Percentiles rank a stretch among this genome's conserved stretches.
These are phyloP conservation scores for Ophiostoma novo-ulmi DNA, from an alignment of 2,329 filamentous ascomycete genomes.

Conservation along the genomic window DNA sequence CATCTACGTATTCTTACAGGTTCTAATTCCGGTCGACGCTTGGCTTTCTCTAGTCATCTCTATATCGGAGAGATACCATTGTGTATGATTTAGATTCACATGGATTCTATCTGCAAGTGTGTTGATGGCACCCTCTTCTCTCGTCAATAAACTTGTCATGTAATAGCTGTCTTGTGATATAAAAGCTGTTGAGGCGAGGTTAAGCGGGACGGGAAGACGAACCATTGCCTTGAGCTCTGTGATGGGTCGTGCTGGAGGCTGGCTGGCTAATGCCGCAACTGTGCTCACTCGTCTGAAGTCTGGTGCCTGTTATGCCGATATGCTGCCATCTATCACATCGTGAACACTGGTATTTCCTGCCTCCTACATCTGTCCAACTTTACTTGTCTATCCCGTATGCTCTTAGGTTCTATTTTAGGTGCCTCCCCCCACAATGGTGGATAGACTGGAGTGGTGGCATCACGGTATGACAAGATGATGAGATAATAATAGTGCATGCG, in stretches of 20 bases:
- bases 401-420: too few species aligned
- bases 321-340: neutral
- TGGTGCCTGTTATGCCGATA: neutral
- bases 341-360: neutral
- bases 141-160: too few species aligned
- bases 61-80: neutral
- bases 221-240: neutral
- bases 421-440: neutral
- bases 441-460: neutral
- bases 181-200: neutral
- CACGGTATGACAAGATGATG: neutral
- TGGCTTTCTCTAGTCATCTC: neutral
- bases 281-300: neutral
- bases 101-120: neutral
- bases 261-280: neutral
- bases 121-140: neutral
- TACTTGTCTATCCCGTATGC: too few species aligned
- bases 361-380: too few species aligned
- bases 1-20: neutral
- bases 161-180: neutral
- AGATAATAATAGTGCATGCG: neutral
- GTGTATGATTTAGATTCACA: neutral
- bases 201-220: constrained; percentile 2
- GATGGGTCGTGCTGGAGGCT: neutral
- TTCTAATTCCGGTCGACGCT: neutral